phyloP scores from a whole-genome alignment of 2,329 filamentous ascomycete genomes.

The Neonectria ditissima region DNA sequence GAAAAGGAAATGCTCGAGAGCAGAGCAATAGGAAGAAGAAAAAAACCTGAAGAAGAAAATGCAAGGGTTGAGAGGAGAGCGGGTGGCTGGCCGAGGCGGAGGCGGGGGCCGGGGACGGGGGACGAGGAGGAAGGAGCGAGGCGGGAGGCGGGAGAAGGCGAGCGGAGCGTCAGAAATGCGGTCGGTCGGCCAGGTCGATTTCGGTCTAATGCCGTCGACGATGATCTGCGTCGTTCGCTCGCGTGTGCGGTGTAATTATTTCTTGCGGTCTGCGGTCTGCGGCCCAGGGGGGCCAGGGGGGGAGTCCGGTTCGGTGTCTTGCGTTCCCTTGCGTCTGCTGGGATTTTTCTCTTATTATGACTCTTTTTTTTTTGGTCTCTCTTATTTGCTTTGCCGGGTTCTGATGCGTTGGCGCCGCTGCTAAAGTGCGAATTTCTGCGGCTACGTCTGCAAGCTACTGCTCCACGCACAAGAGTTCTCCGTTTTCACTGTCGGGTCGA shows the following conservation, averaged over 20 bases:
- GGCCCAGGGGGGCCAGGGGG: too few species aligned
- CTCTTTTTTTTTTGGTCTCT: too few species aligned
- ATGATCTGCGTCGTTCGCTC: constrained; percentile 5
- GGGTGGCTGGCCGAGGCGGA: constrained; percentile 23
- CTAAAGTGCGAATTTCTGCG: constrained; percentile 7
- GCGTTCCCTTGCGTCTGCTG: constrained; percentile 6
- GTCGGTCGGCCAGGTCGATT: constrained; percentile 22
- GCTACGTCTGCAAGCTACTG: constrained; percentile 21
- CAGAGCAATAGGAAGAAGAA: constrained; percentile 18
- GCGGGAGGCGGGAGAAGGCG: constrained; percentile 6
- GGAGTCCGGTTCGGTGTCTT: neutral
- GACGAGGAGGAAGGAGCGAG: constrained; percentile 11
- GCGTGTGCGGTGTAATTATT: constrained; percentile 9
- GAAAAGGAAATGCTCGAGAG: constrained; percentile 6
- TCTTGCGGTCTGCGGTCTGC: neutral
- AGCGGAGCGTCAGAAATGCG: constrained; percentile 12
- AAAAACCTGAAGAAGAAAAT: constrained; percentile 27
- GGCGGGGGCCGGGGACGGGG: constrained; percentile 37
- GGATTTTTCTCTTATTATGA: neutral
- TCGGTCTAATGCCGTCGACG: constrained; percentile 14
- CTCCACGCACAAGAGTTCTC: constrained; percentile 20
- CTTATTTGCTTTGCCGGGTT: neutral
- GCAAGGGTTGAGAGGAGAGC: constrained; percentile 25
- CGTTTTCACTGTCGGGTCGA: constrained; percentile 19
- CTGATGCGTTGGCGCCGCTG: constrained; percentile 18